Conservation (phyloP, 1,284 basidiomycete species). For the Blastosporella zonata region DNA sequence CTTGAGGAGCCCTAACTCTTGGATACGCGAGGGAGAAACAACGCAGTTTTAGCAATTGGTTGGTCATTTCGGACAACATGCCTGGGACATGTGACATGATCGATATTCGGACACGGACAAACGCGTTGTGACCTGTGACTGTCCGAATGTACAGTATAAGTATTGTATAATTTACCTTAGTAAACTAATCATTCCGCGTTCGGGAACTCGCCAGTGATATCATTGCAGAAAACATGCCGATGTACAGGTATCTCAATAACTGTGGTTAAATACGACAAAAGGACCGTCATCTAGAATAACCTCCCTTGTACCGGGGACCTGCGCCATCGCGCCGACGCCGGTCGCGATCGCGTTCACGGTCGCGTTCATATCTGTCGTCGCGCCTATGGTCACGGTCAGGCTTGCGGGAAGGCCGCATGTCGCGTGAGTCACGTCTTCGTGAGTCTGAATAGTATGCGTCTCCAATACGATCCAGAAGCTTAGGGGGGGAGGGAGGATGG, state of each 20-base stretch:
- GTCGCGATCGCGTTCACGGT: slow-evolving; percentile 13
- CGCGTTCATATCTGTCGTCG: slow-evolving; percentile 13
- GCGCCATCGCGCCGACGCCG: slow-evolving; percentile 25
- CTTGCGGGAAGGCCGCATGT: slow-evolving; percentile 8
- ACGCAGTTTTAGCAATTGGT: no score
- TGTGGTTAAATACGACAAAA: background rate
- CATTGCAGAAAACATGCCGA: no score
- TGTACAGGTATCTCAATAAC: background rate
- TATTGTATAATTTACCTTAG: no score
- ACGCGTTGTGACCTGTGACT: no score
- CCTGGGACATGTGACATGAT: no score
- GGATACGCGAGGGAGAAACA: no score
- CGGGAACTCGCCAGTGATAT: no score
- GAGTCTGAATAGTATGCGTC: slow-evolving; percentile 12
- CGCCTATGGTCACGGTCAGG: slow-evolving; percentile 3
- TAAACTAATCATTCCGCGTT: no score
- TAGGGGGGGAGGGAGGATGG: slow-evolving; percentile 21
- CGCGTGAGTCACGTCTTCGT: slow-evolving; percentile 2
- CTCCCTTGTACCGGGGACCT: slow-evolving; percentile 46
- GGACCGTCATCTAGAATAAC: slow-evolving; percentile 41
- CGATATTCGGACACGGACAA: no score
- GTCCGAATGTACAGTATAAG: no score
- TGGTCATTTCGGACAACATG: no score
- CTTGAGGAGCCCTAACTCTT: no score
- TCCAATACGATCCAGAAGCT: slow-evolving; percentile 25